Evolutionary conservation across 2,329 filamentous ascomycete species (phyloP).

Genomic region (Diaporthe citriasiana): DNA sequence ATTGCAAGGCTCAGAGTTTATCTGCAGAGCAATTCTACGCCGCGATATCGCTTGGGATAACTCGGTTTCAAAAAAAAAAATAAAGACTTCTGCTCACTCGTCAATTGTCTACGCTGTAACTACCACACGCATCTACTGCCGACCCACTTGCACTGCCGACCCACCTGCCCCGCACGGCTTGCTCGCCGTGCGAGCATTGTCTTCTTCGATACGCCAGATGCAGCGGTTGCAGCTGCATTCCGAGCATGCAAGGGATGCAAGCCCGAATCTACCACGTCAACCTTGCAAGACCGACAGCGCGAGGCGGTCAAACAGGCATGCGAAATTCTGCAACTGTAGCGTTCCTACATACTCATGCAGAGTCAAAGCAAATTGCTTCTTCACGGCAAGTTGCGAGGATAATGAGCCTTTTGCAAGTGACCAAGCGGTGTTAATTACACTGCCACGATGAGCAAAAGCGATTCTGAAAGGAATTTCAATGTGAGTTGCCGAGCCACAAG

Average conservation of each 20-base stretch:
- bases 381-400: no score
- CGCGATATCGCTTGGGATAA: no score
- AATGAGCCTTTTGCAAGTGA: no score
- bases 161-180: neutral
- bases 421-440: no score
- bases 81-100: neutral
- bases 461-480: no score
- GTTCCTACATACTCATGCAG: no score
- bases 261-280: neutral
- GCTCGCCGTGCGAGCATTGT: neutral
- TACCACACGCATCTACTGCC: neutral
- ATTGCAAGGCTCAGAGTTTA: no score
- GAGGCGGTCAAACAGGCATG: neutral
- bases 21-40: no score
- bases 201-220: neutral
- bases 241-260: neutral
- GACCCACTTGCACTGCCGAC: neutral
- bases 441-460: no score
- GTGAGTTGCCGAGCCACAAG: no score
- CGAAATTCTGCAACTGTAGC: neutral
- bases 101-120: neutral
- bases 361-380: no score
- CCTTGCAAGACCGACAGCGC: neutral
- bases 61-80: no score
- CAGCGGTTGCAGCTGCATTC: neutral